Evolutionary conservation across 1,284 basidiomycete species (phyloP), one percentile per base, ranked within the genome.

Genomic region (Cutaneotrichosporon sp.): DNA sequence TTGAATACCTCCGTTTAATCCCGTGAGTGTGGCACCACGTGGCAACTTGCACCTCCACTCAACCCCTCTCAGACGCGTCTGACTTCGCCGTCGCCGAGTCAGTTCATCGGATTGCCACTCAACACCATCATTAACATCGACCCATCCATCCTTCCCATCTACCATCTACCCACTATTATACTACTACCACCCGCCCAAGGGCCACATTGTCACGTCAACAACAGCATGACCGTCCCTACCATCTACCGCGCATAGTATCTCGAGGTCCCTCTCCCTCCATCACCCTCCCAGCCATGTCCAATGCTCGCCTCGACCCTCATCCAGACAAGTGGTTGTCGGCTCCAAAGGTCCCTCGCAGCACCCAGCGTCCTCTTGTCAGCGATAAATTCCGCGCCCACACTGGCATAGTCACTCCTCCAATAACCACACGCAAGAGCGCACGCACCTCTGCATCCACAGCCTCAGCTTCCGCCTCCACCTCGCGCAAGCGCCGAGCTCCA

Each of bases 321-420:
- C 68, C 67, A 1, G 59, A 56, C 34, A 64, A 64, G 34, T 72
- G 70, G 70, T 61, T 70, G 5, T 26, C 51, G 10, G 38, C 52
- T 3, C 24, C 46, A 7, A 58, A 58, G 42, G 46, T 35, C 25
- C 33, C 45, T 2, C 22, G 33, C n/a, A 22, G 27, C 7, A 16
- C 20, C 2, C 57, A 60, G 24, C 51, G 58, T 3, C 58, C 54
- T 1, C 42, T 60, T 9, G 49, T 60, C 7, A 49, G 51, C 43
- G 29, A 22, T 3, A 32, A 41, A n/a, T 54, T 56, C 32, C 46
- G 52, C 0, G 54, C 39, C 16, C 59, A 38, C 55, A 55, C 34
- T 42, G 57, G 50, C 17, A 65, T 59, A 19, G 54, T 65, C 8
- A 70, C 70, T 3, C 62, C 65, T 2, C 57, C 60, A 5, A 57